Evolutionary conservation across 2,329 filamentous ascomycete species (phyloP), one percentile per base, ranked within the genome.

Genomic region (Aspergillus japonicus): DNA sequence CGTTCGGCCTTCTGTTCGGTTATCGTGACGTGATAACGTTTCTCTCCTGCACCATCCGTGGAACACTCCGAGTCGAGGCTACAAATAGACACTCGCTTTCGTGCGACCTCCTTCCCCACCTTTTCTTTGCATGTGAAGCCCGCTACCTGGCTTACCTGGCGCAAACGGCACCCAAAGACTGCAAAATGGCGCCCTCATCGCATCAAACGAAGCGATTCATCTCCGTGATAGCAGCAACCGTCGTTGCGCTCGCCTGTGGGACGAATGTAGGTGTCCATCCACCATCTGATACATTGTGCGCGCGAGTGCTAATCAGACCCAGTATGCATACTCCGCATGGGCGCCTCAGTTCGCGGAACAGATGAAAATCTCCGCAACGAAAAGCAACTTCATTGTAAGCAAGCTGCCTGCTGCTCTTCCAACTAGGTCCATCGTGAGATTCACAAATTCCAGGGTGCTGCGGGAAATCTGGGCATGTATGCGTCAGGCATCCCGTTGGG

Each of bases 271-370:
- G 71, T 31, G 14, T 49, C 54, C 47, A 53, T 35, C 58, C 50
- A 55, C 33, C 64, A 50, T 54, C 16, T 48, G 47, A 33, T 51
- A 21, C 39, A 39, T 26, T 24, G 19, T 50, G 35, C 10, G 54
- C 19, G 53, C 50, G 52, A 55, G 47, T 51, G 47, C 63, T 69
- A 33, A 70, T 50, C 47, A 51, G 75, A 61, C 54, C 53, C 72
- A 97, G 92, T 98, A 99, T 85, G 94, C 93, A 72, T 99, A 97
- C 78, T 97, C 92, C 57, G 94, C 94, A 77, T 99, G 95, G 93
- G 92, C 91, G 14, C 95, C 95, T 21, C 93, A 97, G 77, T 97
- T 97, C 73, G 92, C 93, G 53, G 88, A 96, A 70, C 88, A 86
- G 68, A 82, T 99, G 68, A 87, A 89, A 73, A 85, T 98, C 62